These are phyloP conservation scores for Nadsonia commutata DNA, from an alignment of 1,139 yeast species.

Conservation along the genomic window DNA sequence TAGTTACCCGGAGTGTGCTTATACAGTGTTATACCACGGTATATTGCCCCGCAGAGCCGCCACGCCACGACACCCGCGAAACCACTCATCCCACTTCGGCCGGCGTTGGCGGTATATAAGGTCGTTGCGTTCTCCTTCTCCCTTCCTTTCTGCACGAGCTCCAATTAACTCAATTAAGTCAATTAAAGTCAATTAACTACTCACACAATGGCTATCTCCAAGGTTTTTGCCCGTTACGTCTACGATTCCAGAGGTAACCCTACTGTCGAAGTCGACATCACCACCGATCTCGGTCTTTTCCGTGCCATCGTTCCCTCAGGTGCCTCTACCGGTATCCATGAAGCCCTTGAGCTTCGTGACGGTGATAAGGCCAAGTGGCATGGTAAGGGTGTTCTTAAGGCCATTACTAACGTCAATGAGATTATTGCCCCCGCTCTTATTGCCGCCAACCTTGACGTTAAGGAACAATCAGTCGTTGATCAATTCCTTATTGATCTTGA, in stretches of 20 bases:
- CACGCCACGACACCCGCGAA: not conserved
- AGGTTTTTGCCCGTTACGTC: slow-evolving; percentile 80
- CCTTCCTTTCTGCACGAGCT: not conserved
- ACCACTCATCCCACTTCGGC: not conserved
- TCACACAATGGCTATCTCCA: slow-evolving; percentile 38
- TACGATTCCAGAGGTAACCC: slow-evolving; percentile 97
- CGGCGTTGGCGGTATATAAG: slow-evolving; percentile 1
- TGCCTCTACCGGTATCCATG: slow-evolving; percentile 91
- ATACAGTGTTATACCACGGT: too few species aligned
- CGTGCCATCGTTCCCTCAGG: slow-evolving; percentile 94
- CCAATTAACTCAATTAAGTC: slow-evolving; percentile 4
- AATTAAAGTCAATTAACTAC: slow-evolving; percentile 5
- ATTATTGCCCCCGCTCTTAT: slow-evolving; percentile 80
- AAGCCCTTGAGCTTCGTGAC: slow-evolving; percentile 92
- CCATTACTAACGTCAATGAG: slow-evolving; percentile 81
- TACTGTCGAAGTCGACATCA: slow-evolving; percentile 86
- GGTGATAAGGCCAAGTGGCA: slow-evolving; percentile 87
- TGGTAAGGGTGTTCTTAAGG: slow-evolving; percentile 91
- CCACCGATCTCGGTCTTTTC: slow-evolving; percentile 77
- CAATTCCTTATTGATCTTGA: slow-evolving; percentile 64
- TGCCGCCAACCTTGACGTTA: slow-evolving; percentile 57
- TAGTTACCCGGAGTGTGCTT: too few species aligned
- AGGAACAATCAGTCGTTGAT: slow-evolving; percentile 68
- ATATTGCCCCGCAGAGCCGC: not conserved
- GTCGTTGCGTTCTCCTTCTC: slow-evolving; percentile 2